Evolutionary conservation across 805 yeast genomes (phyloP).

Genomic region (Ogataea henricii): DNA sequence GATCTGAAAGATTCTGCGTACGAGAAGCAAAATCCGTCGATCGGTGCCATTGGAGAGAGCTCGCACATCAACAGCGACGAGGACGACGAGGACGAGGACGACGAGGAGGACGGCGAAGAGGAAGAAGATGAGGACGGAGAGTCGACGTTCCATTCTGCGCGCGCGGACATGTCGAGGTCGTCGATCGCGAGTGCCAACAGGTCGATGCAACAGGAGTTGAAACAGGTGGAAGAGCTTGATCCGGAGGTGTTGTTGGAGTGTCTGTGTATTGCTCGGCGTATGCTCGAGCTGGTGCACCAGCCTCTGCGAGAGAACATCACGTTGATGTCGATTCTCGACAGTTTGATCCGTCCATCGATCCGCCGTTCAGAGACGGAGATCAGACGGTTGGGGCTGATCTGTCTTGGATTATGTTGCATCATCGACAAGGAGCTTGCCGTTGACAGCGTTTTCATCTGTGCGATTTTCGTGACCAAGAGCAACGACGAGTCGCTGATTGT

Average conservation of each 20-base stretch:
- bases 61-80: conserved; percentile 26
- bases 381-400: conserved; percentile 65
- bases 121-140: conserved; percentile 21
- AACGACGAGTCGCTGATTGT: conserved; percentile 64
- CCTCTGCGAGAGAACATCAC: conserved; percentile 66
- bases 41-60: conserved; percentile 29
- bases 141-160: conserved; percentile 30
- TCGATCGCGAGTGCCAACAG: conserved; percentile 33
- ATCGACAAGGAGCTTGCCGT: conserved; percentile 67
- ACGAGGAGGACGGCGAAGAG: conserved; percentile 27
- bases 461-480: conserved; percentile 59
- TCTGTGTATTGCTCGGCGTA: conserved; percentile 64
- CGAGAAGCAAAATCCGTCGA: conserved; percentile 30
- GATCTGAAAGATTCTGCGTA: conserved; percentile 74
- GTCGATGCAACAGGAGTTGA: conserved; percentile 34
- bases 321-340: conserved; percentile 67
- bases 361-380: conserved; percentile 56
- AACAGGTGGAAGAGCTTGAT: conserved; percentile 44
- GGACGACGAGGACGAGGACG: conserved; percentile 22
- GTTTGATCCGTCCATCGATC: conserved; percentile 79
- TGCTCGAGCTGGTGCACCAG: conserved; percentile 66
- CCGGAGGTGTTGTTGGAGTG: conserved; percentile 59
- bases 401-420: conserved; percentile 79
- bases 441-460: conserved; percentile 61
- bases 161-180: conserved; percentile 34